phyloP scores from a whole-genome alignment of 164 flowering plant species.

The Santalum album region DNA sequence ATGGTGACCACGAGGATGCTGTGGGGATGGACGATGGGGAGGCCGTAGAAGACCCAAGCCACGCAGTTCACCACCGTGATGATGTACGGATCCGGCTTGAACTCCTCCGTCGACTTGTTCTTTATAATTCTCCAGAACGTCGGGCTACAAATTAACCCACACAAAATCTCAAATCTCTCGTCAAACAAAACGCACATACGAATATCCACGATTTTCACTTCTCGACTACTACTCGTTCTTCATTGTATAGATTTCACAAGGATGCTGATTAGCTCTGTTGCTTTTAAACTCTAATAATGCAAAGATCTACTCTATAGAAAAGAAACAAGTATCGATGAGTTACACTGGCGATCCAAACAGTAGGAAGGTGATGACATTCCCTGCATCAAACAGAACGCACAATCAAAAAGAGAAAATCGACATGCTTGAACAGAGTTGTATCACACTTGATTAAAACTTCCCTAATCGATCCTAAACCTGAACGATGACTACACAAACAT shows the following conservation, averaged over 20 bases:
- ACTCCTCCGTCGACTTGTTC: constrained; percentile 25
- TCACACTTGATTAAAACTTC: neutral
- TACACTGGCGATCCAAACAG: constrained; percentile 60
- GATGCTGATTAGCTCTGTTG: too few species aligned
- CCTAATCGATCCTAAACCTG: too few species aligned
- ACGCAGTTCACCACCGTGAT: constrained; percentile 29
- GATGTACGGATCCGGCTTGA: constrained; percentile 31
- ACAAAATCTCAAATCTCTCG: neutral
- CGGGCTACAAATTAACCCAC: constrained; percentile 31
- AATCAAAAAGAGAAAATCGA: neutral
- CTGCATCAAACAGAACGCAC: constrained; percentile 22
- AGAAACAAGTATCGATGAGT: neutral
- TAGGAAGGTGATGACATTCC: constrained; percentile 53
- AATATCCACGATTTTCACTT: neutral
- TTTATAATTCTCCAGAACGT: constrained; percentile 32
- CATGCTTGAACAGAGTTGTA: neutral
- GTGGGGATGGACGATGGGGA: constrained; percentile 35
- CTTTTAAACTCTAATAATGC: too few species aligned
- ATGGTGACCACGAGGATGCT: constrained; percentile 46
- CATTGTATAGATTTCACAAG: neutral
- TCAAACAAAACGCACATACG: neutral
- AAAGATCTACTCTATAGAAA: too few species aligned
- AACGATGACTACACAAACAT: too few species aligned
- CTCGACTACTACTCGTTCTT: neutral
- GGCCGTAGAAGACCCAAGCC: constrained; percentile 38